Evolutionary conservation across 805 yeast genomes (phyloP), one percentile per base, ranked within the genome.

Genomic region (Wickerhamomyces subpelliculosus): DNA sequence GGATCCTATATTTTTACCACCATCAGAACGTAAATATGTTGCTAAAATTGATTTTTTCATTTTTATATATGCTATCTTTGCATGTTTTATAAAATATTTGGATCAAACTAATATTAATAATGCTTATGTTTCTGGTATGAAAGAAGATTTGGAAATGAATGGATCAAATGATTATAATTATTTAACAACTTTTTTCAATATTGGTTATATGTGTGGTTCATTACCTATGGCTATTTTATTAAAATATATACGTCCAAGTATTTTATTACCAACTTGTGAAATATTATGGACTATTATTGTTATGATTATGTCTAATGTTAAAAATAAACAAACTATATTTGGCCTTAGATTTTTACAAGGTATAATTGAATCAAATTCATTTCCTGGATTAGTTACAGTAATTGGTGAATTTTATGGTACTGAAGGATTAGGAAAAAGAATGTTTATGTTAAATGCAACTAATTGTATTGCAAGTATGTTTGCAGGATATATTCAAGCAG

Each of bases 81-180:
- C 27, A 11, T 26, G 27, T 17, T 28, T 28, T 7, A 19, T 19
- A 4, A 30, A 30, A 13, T n/a, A 30, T 30, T 30, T 20, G 25
- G 33, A 30, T 21, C 33, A 68, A 42, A 58, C 76, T 25, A 88
- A 89, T 38, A 27, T 49, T 27, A 70, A 69, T 43, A 78, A 80
- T 49, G 87, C 87, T 1, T 81, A 79, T 48, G 78, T 76, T 29
- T 70, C 79, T 14, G 82, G 84, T 17, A 67, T 82, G 74, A 58
- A 69, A 41, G 77, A 71, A 46, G 78, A 65, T 33, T 59, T 80
- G 27, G 64, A 65, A 5, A 70, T 83, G 66, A 50, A 63, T 36
- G 84, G 83, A 9, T 9, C 33, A 1, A 74, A 78, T 51, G 84
- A 79, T 44, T 65, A 79, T 42, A 74, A 39, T 17, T 22, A 17